Percentiles rank a stretch among this genome's conserved stretches.
Conservation (phyloP, 75 land plant species). For the Ceratopteris richardii region DNA sequence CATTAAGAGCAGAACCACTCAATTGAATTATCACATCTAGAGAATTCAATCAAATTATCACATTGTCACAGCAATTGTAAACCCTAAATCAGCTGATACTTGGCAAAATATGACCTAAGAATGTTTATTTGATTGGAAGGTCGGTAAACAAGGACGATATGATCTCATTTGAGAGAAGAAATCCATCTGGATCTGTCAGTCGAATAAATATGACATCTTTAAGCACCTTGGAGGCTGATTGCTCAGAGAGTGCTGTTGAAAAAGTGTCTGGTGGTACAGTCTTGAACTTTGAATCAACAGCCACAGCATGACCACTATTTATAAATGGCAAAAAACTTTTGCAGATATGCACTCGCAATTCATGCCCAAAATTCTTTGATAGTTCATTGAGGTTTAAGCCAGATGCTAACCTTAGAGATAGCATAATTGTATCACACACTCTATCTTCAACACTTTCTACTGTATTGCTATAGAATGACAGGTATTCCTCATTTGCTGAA, state of each 20-base stretch:
- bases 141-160: slow-evolving; percentile 73
- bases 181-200: slow-evolving; percentile 92
- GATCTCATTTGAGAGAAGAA: slow-evolving; percentile 89
- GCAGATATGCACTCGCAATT: slow-evolving; percentile 31
- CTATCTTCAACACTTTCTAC: slow-evolving; percentile 20
- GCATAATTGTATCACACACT: slow-evolving; percentile 65
- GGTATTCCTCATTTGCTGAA: slow-evolving; percentile 15
- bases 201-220: slow-evolving; percentile 31
- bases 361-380: slow-evolving; percentile 35
- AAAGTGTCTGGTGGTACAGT: slow-evolving; percentile 20
- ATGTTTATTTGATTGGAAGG: slow-evolving; percentile 11
- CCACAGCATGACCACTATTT: slow-evolving; percentile 64
- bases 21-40: no score
- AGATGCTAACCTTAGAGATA: slow-evolving; percentile 68
- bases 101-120: no score
- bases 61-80: no score
- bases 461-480: slow-evolving; percentile 2
- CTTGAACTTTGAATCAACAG: slow-evolving; percentile 40
- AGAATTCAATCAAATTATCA: no score
- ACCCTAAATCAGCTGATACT: no score
- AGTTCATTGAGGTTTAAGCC: slow-evolving; percentile 62
- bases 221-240: not conserved
- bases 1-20: no score
- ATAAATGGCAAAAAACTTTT: slow-evolving; percentile 43
- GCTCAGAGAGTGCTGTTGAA: slow-evolving; percentile 2